Percentiles rank a stretch among this genome's conserved stretches.
Evolutionary conservation across 768 basidiomycete species (phyloP).

Genomic region (Candolleomyces eurysporus): DNA sequence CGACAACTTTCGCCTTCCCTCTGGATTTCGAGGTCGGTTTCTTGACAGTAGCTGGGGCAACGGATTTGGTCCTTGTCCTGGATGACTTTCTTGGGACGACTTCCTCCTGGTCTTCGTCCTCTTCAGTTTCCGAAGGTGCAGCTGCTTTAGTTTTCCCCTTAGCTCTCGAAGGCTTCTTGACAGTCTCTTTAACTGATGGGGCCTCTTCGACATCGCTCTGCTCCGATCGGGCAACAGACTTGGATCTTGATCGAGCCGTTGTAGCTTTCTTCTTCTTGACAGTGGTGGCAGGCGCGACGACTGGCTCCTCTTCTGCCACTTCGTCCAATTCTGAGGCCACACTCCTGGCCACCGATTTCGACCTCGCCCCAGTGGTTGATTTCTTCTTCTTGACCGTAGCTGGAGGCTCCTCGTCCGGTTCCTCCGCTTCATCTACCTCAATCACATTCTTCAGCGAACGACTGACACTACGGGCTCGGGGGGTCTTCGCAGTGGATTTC

Average conservation of each 20-base stretch:
- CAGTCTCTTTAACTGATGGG: not conserved
- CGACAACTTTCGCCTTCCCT: slow-evolving; percentile 20
- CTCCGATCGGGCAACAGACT: not conserved
- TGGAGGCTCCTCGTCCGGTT: slow-evolving; percentile 1
- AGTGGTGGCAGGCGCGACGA: not conserved
- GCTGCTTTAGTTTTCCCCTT: slow-evolving; percentile 20
- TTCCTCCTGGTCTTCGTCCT: slow-evolving; percentile 15
- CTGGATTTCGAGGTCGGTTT: slow-evolving; percentile 15
- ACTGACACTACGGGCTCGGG: slow-evolving; percentile 23
- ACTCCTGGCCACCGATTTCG: slow-evolving; percentile 24
- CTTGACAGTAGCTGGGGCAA: slow-evolving; percentile 5
- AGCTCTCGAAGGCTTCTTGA: slow-evolving; percentile 14
- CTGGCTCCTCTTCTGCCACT: not conserved
- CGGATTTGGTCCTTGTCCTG: slow-evolving; percentile 15
- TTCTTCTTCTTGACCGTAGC: not conserved
- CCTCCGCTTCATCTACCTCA: slow-evolving; percentile 10
- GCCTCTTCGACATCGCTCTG: slow-evolving; percentile 11
- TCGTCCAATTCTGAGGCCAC: slow-evolving; percentile 10
- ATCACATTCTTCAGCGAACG: slow-evolving; percentile 11
- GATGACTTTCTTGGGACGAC: slow-evolving; percentile 10
- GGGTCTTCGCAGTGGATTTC: slow-evolving; percentile 15
- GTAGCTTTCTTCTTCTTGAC: slow-evolving; percentile 8
- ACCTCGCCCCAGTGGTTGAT: slow-evolving; percentile 15
- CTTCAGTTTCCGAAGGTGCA: slow-evolving; percentile 16
- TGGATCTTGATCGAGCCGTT: not conserved